phyloP scores from a whole-genome alignment of 345 rosid genomes.

The Passiflora organensis region DNA sequence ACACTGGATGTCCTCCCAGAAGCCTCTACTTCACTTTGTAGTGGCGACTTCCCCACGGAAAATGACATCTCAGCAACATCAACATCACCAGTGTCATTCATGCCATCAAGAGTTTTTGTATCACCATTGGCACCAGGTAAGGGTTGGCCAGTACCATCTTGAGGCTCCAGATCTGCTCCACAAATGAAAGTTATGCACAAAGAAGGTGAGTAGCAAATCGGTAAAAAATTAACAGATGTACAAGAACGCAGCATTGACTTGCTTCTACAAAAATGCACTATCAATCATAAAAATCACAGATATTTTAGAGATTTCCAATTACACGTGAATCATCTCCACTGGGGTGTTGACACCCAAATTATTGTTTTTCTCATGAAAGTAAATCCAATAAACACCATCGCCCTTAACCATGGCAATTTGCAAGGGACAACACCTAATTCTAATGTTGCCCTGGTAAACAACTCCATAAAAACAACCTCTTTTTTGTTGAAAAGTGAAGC shows the following conservation, averaged over 20 bases:
- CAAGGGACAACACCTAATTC: no score
- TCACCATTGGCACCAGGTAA: slow-evolving; percentile 14
- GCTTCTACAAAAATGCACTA: no score
- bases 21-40: slow-evolving; percentile 37
- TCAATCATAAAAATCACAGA: no score
- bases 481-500: no score
- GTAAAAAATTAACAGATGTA: neutral
- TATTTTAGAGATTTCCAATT: no score
- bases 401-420: no score
- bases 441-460: no score
- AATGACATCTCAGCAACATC: slow-evolving; percentile 39
- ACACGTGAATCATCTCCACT: no score
- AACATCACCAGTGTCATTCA: slow-evolving; percentile 27
- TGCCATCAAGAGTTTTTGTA: slow-evolving; percentile 18
- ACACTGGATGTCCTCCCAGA: slow-evolving; percentile 39
- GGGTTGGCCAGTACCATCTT: slow-evolving; percentile 25
- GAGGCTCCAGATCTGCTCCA: slow-evolving; percentile 23
- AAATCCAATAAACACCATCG: no score
- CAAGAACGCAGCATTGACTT: neutral
- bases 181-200: neutral
- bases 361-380: no score
- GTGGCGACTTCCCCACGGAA: slow-evolving; percentile 54
- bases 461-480: no score
- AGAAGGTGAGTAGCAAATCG: neutral
- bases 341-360: no score